These are phyloP conservation scores for Grosmannia huntii DNA, from an alignment of 2,329 filamentous ascomycete species.

Conservation along the genomic window DNA sequence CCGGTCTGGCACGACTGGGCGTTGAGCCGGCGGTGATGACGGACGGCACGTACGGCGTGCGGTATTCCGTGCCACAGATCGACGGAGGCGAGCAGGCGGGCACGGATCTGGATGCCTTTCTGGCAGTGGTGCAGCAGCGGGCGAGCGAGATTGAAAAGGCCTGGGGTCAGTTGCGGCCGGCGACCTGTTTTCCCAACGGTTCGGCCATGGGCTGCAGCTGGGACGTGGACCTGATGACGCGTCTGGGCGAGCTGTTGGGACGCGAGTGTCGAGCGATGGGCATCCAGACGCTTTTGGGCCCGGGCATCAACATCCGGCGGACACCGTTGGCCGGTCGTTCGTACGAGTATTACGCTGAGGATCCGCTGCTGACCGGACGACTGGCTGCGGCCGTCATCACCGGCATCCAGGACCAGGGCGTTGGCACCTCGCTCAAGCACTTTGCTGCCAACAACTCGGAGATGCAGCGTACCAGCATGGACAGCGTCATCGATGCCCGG, in stretches of 20 bases:
- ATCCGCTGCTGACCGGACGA: conserved; percentile 23
- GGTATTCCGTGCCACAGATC: conserved; percentile 1
- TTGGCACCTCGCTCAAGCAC: conserved; percentile 16
- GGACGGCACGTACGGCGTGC: conserved; percentile 2
- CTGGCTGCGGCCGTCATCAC: conserved; percentile 14
- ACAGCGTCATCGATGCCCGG: conserved; percentile 51
- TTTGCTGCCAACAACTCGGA: conserved; percentile 63
- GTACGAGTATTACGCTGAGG: conserved; percentile 25
- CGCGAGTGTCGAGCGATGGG: conserved; percentile 53
- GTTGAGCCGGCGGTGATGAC: conserved; percentile 2
- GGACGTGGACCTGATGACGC: neutral
- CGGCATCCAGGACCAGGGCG: conserved; percentile 2
- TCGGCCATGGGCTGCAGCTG: conserved; percentile 5
- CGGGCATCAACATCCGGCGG: conserved; percentile 30
- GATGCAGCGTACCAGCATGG: conserved; percentile 50
- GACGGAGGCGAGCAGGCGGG: conserved; percentile 1
- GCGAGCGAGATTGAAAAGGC: conserved; percentile 1
- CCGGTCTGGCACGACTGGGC: neutral
- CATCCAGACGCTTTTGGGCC: conserved; percentile 54
- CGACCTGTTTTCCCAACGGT: conserved; percentile 1
- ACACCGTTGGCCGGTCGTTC: conserved; percentile 24
- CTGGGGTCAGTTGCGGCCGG: neutral
- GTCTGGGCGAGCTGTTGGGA: conserved; percentile 52
- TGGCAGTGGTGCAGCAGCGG: neutral
- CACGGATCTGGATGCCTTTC: neutral